These are phyloP conservation scores for Epichloe glyceriae DNA, from an alignment of 2,329 filamentous ascomycete genomes.

Conservation along the genomic window DNA sequence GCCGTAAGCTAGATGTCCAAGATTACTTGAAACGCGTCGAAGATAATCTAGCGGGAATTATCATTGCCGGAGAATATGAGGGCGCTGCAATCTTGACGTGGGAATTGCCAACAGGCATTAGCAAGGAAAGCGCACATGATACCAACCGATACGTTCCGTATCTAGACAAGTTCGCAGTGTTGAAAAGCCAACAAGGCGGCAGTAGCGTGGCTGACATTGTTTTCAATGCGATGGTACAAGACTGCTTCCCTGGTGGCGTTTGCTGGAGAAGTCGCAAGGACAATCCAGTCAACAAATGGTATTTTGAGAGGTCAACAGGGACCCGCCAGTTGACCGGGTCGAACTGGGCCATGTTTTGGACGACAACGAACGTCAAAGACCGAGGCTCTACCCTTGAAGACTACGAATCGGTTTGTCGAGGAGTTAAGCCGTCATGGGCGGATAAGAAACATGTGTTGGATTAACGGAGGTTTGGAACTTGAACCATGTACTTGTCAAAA, in stretches of 20 bases:
- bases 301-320: conserved; percentile 81
- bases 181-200: conserved; percentile 76
- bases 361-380: conserved; percentile 52
- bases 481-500: too few relatives aligned
- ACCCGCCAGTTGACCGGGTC: conserved; percentile 70
- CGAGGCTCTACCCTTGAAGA: conserved; percentile 45
- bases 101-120: conserved; percentile 58
- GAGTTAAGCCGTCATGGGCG: conserved; percentile 47
- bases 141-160: conserved; percentile 70
- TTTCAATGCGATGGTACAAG: conserved; percentile 87
- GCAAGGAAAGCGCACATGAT: conserved; percentile 39
- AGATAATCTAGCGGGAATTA: conserved; percentile 73
- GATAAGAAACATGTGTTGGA: conserved; percentile 40
- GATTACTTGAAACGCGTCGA: conserved; percentile 76
- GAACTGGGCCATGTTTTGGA: conserved; percentile 99
- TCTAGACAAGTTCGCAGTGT: conserved; percentile 91
- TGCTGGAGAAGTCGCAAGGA: conserved; percentile 84
- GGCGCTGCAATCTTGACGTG: conserved; percentile 90
- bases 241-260: conserved; percentile 77
- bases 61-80: conserved; percentile 93
- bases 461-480: conserved; percentile 17
- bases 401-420: conserved; percentile 63
- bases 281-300: conserved; percentile 99
- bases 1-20: conserved; percentile 66
- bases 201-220: conserved; percentile 91